Conservation (phyloP, 2,329 filamentous ascomycete genomes). For the Emergomyces africanus region DNA sequence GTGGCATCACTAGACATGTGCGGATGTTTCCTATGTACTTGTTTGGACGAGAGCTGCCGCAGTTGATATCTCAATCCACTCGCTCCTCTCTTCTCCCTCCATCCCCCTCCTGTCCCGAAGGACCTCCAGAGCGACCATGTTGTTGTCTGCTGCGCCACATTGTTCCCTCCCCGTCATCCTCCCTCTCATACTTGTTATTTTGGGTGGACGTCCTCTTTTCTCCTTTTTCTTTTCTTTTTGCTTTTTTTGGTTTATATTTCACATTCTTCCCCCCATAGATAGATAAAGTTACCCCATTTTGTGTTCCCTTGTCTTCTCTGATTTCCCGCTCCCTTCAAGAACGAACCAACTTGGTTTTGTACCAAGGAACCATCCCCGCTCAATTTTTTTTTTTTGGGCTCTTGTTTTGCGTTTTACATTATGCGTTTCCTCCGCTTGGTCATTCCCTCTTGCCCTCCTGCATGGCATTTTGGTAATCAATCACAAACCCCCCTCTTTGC, state of each 20-base stretch:
- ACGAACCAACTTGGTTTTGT: not conserved
- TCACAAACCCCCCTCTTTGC: not conserved
- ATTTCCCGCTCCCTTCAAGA: not conserved
- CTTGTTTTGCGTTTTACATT: not conserved
- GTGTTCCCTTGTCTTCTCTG: not conserved
- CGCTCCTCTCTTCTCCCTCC: not conserved
- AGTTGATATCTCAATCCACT: not conserved
- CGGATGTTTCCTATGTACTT: not conserved
- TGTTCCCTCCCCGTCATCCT: not conserved
- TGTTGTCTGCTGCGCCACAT: constrained; percentile 3
- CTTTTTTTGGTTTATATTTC: not conserved
- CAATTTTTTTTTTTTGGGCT: not conserved
- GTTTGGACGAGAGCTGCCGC: not conserved
- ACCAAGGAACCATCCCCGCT: not conserved
- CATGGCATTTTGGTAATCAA: not conserved
- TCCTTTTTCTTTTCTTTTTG: not conserved
- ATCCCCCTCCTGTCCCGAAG: not conserved
- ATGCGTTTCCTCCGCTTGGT: not conserved
- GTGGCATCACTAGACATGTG: not conserved
- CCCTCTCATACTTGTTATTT: not conserved
- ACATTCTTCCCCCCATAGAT: not conserved
- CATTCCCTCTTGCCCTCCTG: not conserved
- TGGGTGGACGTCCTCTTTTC: not conserved
- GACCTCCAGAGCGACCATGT: not conserved
- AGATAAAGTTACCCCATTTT: not conserved